Evolutionary conservation across 2,329 filamentous ascomycete species (phyloP).

Genomic region (Rachicladosporium sp.): DNA sequence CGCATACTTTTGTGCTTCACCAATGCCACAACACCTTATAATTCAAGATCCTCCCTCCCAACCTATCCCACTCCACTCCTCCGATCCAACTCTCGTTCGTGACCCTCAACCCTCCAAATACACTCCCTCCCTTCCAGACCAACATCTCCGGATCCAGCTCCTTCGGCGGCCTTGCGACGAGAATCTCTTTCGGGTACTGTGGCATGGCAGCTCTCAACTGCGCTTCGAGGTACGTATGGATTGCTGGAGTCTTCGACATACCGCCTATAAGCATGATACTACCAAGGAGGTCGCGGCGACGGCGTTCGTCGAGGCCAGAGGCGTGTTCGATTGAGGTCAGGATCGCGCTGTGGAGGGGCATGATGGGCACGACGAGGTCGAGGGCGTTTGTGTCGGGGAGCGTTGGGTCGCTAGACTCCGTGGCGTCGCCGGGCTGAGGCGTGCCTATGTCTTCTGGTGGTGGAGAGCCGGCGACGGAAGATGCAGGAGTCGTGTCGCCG

Average conservation of each 20-base stretch:
- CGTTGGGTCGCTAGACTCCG: slow-evolving; percentile 29
- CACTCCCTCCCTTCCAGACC: slow-evolving; percentile 92
- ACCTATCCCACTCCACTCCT: slow-evolving; percentile 71
- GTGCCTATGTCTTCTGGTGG: slow-evolving; percentile 65
- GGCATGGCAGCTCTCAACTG: slow-evolving; percentile 55
- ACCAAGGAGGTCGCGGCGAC: slow-evolving; percentile 76
- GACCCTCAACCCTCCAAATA: slow-evolving; percentile 74
- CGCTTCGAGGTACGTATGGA: slow-evolving; percentile 74
- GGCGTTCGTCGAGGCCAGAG: slow-evolving; percentile 66
- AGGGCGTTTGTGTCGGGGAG: slow-evolving; percentile 49
- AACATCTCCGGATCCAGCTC: slow-evolving; percentile 98
- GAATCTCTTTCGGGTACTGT: slow-evolving; percentile 52
- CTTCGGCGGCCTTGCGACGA: slow-evolving; percentile 60
- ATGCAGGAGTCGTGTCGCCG: slow-evolving; percentile 63
- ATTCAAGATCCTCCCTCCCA: slow-evolving; percentile 70
- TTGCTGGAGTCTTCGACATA: slow-evolving; percentile 65
- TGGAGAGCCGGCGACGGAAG: slow-evolving; percentile 78
- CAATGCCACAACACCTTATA: slow-evolving; percentile 63
- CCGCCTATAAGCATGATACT: slow-evolving; percentile 87
- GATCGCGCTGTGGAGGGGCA: slow-evolving; percentile 79
- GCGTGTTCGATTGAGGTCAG: slow-evolving; percentile 80
- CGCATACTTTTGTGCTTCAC: slow-evolving; percentile 17
- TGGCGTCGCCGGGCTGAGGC: slow-evolving; percentile 41
- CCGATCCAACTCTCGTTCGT: slow-evolving; percentile 96
- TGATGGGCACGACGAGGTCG: slow-evolving; percentile 69